Conservation (phyloP, 768 basidiomycete genomes). For the Boletus barrowsii region DNA sequence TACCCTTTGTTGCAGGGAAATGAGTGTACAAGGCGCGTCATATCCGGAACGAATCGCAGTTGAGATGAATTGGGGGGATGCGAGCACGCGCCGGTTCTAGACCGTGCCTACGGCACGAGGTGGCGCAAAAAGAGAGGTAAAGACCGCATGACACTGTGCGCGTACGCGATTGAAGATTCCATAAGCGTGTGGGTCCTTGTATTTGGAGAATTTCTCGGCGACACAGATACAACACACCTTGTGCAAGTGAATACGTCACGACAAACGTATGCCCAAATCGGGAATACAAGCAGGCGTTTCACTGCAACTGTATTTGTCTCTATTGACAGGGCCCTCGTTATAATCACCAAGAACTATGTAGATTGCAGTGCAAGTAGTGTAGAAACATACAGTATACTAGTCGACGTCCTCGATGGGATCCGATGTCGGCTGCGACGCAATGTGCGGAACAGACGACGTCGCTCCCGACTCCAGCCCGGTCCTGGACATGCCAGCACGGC, state of each 20-base stretch:
- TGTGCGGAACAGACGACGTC: constrained; percentile 8
- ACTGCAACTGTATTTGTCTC: constrained; percentile 3
- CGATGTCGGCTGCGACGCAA: neutral
- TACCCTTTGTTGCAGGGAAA: neutral
- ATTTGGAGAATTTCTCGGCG: constrained; percentile 2
- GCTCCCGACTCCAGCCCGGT: constrained; percentile 8
- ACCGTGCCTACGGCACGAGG: neutral
- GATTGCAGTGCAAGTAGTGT: constrained; percentile 9
- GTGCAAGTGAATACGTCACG: neutral
- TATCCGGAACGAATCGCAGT: constrained; percentile 9
- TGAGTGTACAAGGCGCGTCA: constrained; percentile 15
- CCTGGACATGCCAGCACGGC: neutral
- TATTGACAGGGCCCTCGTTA: neutral
- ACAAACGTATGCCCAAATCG: constrained; percentile 30
- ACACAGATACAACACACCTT: constrained; percentile 5
- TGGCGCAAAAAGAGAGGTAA: neutral
- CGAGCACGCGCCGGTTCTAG: neutral
- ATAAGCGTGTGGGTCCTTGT: constrained; percentile 10
- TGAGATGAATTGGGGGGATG: neutral
- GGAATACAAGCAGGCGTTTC: constrained; percentile 27
- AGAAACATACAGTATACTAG: constrained; percentile 13
- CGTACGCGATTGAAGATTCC: neutral
- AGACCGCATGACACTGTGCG: neutral
- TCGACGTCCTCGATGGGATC: constrained; percentile 33
- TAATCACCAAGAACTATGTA: constrained; percentile 9